phyloP scores from a whole-genome alignment of 1,139 yeast genomes.

The Suhomyces coccinellae region DNA sequence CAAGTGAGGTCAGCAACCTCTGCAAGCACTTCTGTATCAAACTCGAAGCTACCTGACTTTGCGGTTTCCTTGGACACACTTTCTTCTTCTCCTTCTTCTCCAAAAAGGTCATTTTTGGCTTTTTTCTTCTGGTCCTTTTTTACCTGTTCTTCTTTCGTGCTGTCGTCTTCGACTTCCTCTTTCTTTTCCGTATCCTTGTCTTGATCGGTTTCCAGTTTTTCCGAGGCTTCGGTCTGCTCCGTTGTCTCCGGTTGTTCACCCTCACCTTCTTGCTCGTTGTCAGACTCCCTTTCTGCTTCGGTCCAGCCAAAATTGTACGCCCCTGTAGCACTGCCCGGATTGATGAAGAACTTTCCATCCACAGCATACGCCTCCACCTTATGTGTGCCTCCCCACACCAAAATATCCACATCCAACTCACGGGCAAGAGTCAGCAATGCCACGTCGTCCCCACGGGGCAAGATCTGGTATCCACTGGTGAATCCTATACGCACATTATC shows the following conservation, averaged over 20 bases:
- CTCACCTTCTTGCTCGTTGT: constrained; percentile 23
- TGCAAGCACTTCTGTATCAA: constrained; percentile 17
- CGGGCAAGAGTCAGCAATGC: constrained; percentile 81
- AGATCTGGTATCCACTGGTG: constrained; percentile 78
- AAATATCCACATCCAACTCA: constrained; percentile 86
- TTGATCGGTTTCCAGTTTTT: constrained; percentile 8
- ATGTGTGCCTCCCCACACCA: constrained; percentile 97
- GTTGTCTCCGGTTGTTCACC: constrained; percentile 12
- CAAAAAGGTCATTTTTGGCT: constrained; percentile 6
- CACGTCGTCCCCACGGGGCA: constrained; percentile 86
- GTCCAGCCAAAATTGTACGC: constrained; percentile 62
- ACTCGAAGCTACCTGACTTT: constrained; percentile 15
- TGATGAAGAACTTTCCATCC: constrained; percentile 88
- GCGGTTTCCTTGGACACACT: constrained; percentile 1
- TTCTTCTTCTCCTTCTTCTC: constrained; percentile 15
- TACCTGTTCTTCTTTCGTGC: not conserved
- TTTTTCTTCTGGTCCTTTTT: constrained; percentile 3
- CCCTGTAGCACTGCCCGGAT: constrained; percentile 97
- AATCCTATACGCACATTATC: constrained; percentile 81
- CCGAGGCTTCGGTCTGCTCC: constrained; percentile 19
- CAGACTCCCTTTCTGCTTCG: constrained; percentile 41
- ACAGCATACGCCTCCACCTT: constrained; percentile 89
- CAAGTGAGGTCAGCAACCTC: constrained; percentile 20
- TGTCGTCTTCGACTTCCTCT: not conserved
- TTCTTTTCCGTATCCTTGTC: not conserved